Conservation (phyloP, 805 yeast genomes). For the Ascoidea rubescens region DNA sequence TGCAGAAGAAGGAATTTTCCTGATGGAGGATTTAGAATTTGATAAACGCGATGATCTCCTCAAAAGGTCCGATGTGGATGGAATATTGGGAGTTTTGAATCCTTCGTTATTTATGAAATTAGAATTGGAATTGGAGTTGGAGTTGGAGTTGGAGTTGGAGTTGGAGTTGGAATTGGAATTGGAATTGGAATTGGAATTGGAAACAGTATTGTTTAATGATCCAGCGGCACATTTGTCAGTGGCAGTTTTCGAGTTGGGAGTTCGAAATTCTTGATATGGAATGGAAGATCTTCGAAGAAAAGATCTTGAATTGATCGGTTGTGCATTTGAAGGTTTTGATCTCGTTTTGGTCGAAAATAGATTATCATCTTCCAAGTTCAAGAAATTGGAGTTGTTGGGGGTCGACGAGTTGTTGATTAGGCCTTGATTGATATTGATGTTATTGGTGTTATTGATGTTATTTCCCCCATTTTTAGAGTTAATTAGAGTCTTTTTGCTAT, state of each 20-base stretch:
- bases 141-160: slow-evolving; percentile 1
- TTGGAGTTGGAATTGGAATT: neutral
- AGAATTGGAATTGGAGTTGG: slow-evolving; percentile 1
- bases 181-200: neutral
- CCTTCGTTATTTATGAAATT: slow-evolving; percentile 12
- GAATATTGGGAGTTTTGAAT: slow-evolving; percentile 27
- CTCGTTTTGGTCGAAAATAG: neutral
- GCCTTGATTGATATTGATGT: neutral
- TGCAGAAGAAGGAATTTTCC: slow-evolving; percentile 12
- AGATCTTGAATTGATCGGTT: slow-evolving; percentile 3
- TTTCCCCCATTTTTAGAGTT: neutral
- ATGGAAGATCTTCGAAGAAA: slow-evolving; percentile 1
- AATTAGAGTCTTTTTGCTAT: neutral
- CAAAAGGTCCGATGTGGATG: slow-evolving; percentile 21
- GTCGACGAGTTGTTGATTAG: neutral
- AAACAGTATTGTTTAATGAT: neutral
- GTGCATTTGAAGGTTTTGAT: neutral
- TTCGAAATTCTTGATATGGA: neutral
- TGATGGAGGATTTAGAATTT: slow-evolving; percentile 12
- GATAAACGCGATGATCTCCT: slow-evolving; percentile 25
- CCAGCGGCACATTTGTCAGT: neutral
- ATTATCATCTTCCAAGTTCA: neutral
- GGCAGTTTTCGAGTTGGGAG: no score
- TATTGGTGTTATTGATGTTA: neutral
- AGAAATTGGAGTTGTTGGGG: neutral